A percentile compares a stretch with the other conserved stretches of the same genome.
Evolutionary conservation across 257 asterid genomes (phyloP).

Genomic region (Solanum virginianum): DNA sequence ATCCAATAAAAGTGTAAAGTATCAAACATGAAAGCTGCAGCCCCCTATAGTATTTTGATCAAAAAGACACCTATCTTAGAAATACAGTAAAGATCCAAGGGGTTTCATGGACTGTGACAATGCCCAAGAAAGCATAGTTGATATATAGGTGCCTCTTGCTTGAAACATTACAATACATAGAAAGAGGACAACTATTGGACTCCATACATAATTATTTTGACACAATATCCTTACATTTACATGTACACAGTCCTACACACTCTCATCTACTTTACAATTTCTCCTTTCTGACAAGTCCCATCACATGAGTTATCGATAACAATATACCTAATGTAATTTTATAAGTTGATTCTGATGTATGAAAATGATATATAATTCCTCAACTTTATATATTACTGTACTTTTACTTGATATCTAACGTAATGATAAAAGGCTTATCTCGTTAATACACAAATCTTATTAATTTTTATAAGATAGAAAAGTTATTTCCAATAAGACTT

Average conservation of each 20-base stretch:
- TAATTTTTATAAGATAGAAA: no score
- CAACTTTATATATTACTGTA: no score
- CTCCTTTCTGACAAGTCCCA: neutral
- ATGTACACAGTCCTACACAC: neutral
- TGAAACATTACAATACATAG: neutral
- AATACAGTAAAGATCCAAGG: neutral
- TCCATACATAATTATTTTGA: neutral
- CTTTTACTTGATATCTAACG: no score
- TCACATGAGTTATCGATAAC: no score
- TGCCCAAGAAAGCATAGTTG: neutral
- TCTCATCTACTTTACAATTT: neutral
- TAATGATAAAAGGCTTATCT: no score
- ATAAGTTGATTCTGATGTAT: no score
- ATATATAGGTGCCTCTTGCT: neutral
- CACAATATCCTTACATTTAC: neutral
- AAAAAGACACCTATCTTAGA: neutral
- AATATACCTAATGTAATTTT: no score
- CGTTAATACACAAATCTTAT: no score
- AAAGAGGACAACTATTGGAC: neutral
- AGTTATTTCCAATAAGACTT: no score
- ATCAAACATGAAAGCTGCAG: neutral
- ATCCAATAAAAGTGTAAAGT: neutral
- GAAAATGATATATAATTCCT: no score
- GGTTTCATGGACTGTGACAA: neutral
- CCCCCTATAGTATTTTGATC: neutral